phyloP scores from a whole-genome alignment of 2,329 filamentous ascomycete genomes.

The Capronia americana region DNA sequence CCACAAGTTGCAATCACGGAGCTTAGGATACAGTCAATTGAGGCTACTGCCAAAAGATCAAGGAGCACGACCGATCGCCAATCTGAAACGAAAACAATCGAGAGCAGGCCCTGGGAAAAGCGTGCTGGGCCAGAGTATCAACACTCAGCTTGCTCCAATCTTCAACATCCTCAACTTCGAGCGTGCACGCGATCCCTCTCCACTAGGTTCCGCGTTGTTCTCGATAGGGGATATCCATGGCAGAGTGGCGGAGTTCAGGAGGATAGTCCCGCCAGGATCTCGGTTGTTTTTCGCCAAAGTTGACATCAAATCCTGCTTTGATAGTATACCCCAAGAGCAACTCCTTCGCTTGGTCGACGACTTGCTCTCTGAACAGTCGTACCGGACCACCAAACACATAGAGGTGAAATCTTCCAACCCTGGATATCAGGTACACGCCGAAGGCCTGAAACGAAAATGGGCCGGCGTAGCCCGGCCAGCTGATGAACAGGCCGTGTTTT shows the following conservation, averaged over 20 bases:
- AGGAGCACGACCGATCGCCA: constrained; percentile 84
- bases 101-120: constrained; percentile 60
- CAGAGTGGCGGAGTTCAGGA: constrained; percentile 73
- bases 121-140: constrained; percentile 69
- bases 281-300: constrained; percentile 86
- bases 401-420: constrained; percentile 52
- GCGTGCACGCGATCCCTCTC: constrained; percentile 63
- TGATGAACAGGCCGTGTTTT: constrained; percentile 25
- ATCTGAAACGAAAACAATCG: constrained; percentile 72
- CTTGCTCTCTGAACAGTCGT: constrained; percentile 65
- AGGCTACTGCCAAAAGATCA: constrained; percentile 80
- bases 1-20: constrained; percentile 64
- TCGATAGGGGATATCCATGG: constrained; percentile 81
- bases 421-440: neutral
- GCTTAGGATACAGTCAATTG: constrained; percentile 77
- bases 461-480: constrained; percentile 34
- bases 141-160: constrained; percentile 72
- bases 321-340: constrained; percentile 85
- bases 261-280: constrained; percentile 49
- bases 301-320: constrained; percentile 90
- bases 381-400: constrained; percentile 75
- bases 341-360: constrained; percentile 70
- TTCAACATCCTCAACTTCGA: constrained; percentile 81
- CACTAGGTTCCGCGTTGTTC: constrained; percentile 79
- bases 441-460: constrained; percentile 33